Evolutionary conservation across 257 asterid species (phyloP), one percentile per base, ranked within the genome.

Genomic region (Fraxinus excelsior): DNA sequence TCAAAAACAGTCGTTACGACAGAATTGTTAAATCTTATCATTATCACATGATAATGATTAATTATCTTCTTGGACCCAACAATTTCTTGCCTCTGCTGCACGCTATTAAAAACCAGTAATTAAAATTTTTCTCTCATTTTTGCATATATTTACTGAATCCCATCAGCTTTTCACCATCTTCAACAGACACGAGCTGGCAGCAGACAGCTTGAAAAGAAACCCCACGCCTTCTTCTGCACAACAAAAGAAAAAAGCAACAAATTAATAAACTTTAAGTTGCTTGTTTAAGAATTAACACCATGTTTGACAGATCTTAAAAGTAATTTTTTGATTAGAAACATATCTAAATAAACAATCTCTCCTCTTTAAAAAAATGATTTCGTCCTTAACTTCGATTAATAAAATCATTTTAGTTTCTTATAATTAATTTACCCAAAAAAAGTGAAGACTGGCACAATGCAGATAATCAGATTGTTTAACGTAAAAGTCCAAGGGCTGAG

Each of bases 131-230:
- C 40, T 26, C 78, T 51, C 78, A 25, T 46, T 37, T 40, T 66
- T 73, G 49, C 68, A 69, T 74, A 56, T 82, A 82, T 79, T 79
- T 79, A 77, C 69, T 74, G 56, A 13, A 35, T 51, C 66, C 66
- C 65, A 11, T 37, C 35, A 44, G 58, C 71, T 67, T 49, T 56
- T 67, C 29, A 29, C 4, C 28, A 31, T 19, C 35, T 73, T 88
- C 75, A 82, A 51, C 62, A 69, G 29, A 56, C 85, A 32, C 89
- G 84, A 2, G 80, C 72, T 12, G 91, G 92, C 21, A 77, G 37
- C 76, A 92, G 64, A 85, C 96, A 92, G 89, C 88, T 84, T 53
- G 88, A 79, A 19, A 90, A 78, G 73, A 90, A 76, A 9, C 90
- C 80, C 89, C 92, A 78, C 23, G 77, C 78, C 72, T 82, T 84